These are phyloP conservation scores for Arthrobotrys entomopaga DNA, from an alignment of 2,329 filamentous ascomycete species.

Conservation along the genomic window DNA sequence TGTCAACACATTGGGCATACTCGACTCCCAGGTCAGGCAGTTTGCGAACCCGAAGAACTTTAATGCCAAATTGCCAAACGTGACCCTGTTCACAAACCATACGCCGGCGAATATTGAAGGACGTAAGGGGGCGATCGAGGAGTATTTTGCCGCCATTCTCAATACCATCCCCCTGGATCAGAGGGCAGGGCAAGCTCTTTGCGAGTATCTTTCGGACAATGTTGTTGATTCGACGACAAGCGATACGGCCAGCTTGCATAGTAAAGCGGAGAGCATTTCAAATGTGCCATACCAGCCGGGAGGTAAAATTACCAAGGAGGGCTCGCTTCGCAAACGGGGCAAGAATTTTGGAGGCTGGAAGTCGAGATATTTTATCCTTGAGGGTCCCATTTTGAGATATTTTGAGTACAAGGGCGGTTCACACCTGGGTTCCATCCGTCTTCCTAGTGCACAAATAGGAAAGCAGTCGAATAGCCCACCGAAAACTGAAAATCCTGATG, in stretches of 20 bases:
- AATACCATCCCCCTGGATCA: constrained; percentile 80
- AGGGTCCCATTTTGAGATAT: constrained; percentile 81
- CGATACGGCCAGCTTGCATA: constrained; percentile 66
- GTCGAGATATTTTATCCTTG: constrained; percentile 74
- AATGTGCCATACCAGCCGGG: constrained; percentile 62
- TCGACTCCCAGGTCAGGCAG: constrained; percentile 83
- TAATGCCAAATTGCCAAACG: constrained; percentile 80
- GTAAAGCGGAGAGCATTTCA: constrained; percentile 61
- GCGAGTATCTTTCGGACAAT: constrained; percentile 81
- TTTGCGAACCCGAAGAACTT: constrained; percentile 69
- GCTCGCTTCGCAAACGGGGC: constrained; percentile 93
- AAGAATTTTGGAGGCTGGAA: constrained; percentile 99
- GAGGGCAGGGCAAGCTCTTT: constrained; percentile 79
- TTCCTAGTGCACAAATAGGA: constrained; percentile 89
- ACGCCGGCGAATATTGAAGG: constrained; percentile 93
- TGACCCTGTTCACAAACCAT: constrained; percentile 87
- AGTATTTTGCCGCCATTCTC: constrained; percentile 85
- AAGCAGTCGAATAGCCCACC: constrained; percentile 73
- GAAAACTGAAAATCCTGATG: constrained; percentile 69
- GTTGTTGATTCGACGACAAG: constrained; percentile 67
- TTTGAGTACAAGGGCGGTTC: constrained; percentile 90
- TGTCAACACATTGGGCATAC: constrained; percentile 77
- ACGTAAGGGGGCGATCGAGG: constrained; percentile 79
- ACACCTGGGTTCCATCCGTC: constrained; percentile 91
- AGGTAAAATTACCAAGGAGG: constrained; percentile 66